Base-by-base conservation (phyloP, 192 early-diverging fungal species). In the Dispira parvispora region DNA sequence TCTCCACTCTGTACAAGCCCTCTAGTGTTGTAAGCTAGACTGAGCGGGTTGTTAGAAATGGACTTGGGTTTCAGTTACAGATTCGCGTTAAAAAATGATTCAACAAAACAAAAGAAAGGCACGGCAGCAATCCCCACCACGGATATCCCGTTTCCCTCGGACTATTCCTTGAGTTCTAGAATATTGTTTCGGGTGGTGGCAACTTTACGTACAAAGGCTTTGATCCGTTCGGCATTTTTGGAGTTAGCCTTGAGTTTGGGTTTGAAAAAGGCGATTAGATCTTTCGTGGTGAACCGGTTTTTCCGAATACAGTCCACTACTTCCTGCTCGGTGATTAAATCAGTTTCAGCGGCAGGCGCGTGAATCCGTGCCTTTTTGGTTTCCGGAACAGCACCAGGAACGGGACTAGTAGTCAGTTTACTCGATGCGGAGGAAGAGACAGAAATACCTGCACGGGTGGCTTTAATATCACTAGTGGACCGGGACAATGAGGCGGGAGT, bases 261-360 rank as follows among this genome's bases (percentile, higher is more conserved):
- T 44, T 80, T 78, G 64, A 88, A 74, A 12, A 70, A 72, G 45
- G 71, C 67, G 45, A 88, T 77, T 18, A 88, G 74, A 28, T 84
- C 82, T 65, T 80, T 80, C 38, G 84, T 83, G 3, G 80, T 81
- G 70, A 80, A 68, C 56, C 75, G 77, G 16, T 73, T 69, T 43
- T 70, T 75, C 45, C 71, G 79, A 57, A 82, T 79, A 26, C 84
- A 49, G 5, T 77, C 72, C 16, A 86, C 71, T 3, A 88, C 82
- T 64, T 88, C 86, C 21, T 74, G 70, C 62, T 84, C 82, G 20
- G 82, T 86, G 45, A 88, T 85, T 14, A 85, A 61, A 46, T 72
- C 64, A 0, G 72, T 56, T 11, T 71, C 71, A 16, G 38, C 58
- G 43, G 49, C 53, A n/a, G 52, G 64, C 4, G 61, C 49, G 20